Conservation (phyloP, 495 filamentous ascomycete genomes). For the Hypoxylon crocopeplum region DNA sequence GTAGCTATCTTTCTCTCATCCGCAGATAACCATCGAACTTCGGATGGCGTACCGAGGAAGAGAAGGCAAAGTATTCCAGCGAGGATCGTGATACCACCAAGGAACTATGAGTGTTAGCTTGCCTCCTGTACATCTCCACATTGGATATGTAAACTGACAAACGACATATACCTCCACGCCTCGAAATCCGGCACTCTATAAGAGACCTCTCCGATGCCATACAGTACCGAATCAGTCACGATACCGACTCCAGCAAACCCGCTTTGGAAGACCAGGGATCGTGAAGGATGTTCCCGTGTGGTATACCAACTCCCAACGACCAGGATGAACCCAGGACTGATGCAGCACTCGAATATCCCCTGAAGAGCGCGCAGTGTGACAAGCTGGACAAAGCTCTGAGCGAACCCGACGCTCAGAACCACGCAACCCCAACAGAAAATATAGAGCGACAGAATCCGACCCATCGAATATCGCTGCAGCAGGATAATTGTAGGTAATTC, state of each 20-base stretch:
- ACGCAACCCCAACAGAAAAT: conserved; percentile 33
- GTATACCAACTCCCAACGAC: conserved; percentile 44
- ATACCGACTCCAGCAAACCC: conserved; percentile 39
- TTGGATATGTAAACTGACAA: conserved; percentile 6
- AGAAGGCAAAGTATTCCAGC: conserved; percentile 36
- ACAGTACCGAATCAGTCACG: conserved; percentile 34
- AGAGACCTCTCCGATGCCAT: conserved; percentile 39
- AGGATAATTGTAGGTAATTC: conserved; percentile 31
- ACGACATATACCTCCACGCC: conserved; percentile 36
- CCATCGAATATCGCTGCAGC: conserved; percentile 32
- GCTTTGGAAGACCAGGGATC: conserved; percentile 42
- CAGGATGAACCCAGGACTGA: conserved; percentile 43
- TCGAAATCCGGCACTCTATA: conserved; percentile 23
- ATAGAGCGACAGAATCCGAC: conserved; percentile 15
- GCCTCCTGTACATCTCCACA: background rate
- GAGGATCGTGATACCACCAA: conserved; percentile 39
- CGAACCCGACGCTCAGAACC: conserved; percentile 31
- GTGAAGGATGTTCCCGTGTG: conserved; percentile 41
- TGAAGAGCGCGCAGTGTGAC: conserved; percentile 36
- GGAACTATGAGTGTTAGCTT: conserved; percentile 32
- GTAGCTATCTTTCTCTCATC: conserved; percentile 44
- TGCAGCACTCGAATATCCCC: conserved; percentile 44
- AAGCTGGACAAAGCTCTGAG: conserved; percentile 30
- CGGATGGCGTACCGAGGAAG: conserved; percentile 41
- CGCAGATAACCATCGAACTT: conserved; percentile 40